These are phyloP conservation scores for Calycina herbarum DNA, from an alignment of 2,329 filamentous ascomycete genomes.

Conservation along the genomic window DNA sequence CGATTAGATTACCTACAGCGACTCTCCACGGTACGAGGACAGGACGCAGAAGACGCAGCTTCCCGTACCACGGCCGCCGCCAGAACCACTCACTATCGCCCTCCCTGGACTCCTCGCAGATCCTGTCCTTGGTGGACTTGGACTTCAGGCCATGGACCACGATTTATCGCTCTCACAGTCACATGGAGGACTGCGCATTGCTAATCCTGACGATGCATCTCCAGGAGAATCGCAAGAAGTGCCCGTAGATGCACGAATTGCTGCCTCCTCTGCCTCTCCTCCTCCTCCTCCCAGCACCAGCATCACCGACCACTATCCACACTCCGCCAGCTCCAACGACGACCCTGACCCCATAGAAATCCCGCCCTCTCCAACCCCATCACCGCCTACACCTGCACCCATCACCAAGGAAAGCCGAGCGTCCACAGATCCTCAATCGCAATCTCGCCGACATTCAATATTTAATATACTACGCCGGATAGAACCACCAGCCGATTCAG, in stretches of 20 bases:
- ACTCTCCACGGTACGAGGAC: conserved; percentile 3
- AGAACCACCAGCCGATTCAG: conserved; percentile 26
- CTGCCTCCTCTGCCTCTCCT: conserved; percentile 16
- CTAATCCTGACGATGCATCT: conserved; percentile 73
- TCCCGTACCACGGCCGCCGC: neutral
- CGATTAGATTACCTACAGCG: conserved; percentile 3
- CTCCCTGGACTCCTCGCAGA: neutral
- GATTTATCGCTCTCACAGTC: conserved; percentile 91
- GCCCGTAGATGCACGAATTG: conserved; percentile 29
- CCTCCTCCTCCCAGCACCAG: conserved; percentile 5
- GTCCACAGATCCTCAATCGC: conserved; percentile 34
- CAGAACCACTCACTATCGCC: neutral
- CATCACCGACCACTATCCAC: conserved; percentile 12
- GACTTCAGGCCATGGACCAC: conserved; percentile 67
- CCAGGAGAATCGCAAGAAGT: conserved; percentile 17
- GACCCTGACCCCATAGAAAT: neutral
- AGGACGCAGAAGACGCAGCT: neutral
- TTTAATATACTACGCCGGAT: conserved; percentile 39
- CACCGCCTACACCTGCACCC: conserved; percentile 19
- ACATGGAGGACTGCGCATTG: conserved; percentile 91
- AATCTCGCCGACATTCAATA: conserved; percentile 37
- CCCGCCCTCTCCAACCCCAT: conserved; percentile 10
- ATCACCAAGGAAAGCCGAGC: conserved; percentile 30
- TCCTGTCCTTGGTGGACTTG: neutral
- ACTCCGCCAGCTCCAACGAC: neutral